Evolutionary conservation across 2,329 filamentous ascomycete species (phyloP), one percentile per base, ranked within the genome.

Genomic region (Tolypocladium ophioglossoides): DNA sequence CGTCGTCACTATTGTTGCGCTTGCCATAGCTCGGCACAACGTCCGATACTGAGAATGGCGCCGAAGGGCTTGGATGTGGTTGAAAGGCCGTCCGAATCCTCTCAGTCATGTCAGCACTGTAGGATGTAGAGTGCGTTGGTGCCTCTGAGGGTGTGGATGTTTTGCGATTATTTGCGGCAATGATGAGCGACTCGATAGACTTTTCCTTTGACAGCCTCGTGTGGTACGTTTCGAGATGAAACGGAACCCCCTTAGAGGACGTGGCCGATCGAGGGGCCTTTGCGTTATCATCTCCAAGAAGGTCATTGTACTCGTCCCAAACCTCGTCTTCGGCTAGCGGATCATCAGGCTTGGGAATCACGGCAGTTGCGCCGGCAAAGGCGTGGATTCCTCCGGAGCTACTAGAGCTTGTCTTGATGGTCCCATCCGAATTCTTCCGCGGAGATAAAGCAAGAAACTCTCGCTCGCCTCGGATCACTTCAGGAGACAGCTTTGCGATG

Each of bases 271-370:
- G 70, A 2, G 77, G 76, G 1, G 70, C 70, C 58, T 74, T 72
- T 35, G 64, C 55, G 1, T 66, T 66, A 11, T 76, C 78, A 12
- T 89, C 85, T 52, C 88, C 87, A 53, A 96, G 80, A 14, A 96
- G 74, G 62, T 96, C 92, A 60, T 97, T 85, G 65, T 95, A 96
- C 69, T 95, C 92, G 52, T 91, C 85, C 92, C 92, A 97, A 2
- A 96, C 80, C 65, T 96, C 92, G 62, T 96, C 92, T 59, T 95
- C 88, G 1, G 74, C 82, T 4, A 85, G 77, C 0, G 82, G 84
- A 4, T 83, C 82, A 47, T 75, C 76, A 1, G 81, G 75, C 3
- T 75, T 72, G 0, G 87, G 86, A 24, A 87, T 74, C 2, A 89
- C 71, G 8, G 87, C 85, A 18, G 84, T 87, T 4, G 84, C 82